Base-by-base conservation (phyloP, 306 rosid genomes). In the Aeschynomene evenia region DNA sequence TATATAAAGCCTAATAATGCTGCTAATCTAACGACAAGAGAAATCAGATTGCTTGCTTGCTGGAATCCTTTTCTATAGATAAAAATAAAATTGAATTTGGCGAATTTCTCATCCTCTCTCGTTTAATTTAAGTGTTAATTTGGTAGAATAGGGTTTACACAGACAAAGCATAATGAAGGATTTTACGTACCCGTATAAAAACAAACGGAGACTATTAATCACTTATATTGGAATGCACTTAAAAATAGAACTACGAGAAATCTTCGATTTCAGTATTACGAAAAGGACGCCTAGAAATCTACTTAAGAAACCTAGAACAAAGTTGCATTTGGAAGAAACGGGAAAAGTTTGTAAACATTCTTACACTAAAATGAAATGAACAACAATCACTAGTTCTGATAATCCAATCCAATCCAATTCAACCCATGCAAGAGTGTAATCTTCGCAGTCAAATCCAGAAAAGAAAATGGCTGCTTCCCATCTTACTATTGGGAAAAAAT, bases 401-500 rank as follows among this genome's bases (percentile, higher is more conserved):
- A 28, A 50, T 59, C 6, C 16, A 49, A 6, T 26, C 37, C 18
- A 49, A 68, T 3, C 34, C 1, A 19, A 15, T 13, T 58, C 46
- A 16, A 45, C 15, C 9, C 31, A 56, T 49, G 64, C 62, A 68
- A 9, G 64, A 58, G 49, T 36, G 54, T 51, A 59, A 63, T 40
- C 58, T 53, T 15, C 8, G 50, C 36, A 16, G n/a, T n/a, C 45
- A 39, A 39, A 39, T 45, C 51, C 7, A n/a, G 20, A 45, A 37
- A 45, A 15, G 51, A 45, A 45, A 45, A 45, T n/a, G 20, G 8
- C 42, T 52, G 56, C 72, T 70, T 68, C 68, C 70, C 74, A 42
- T 42, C 68, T 70, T 48, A 73, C 78, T 84, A 74, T 78, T 84
- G 77, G 54, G 66, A 58, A 64, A 29, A 60, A 46, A 23, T 71